phyloP scores from a whole-genome alignment of 306 rosid genomes.

The Astragalus membranaceus region DNA sequence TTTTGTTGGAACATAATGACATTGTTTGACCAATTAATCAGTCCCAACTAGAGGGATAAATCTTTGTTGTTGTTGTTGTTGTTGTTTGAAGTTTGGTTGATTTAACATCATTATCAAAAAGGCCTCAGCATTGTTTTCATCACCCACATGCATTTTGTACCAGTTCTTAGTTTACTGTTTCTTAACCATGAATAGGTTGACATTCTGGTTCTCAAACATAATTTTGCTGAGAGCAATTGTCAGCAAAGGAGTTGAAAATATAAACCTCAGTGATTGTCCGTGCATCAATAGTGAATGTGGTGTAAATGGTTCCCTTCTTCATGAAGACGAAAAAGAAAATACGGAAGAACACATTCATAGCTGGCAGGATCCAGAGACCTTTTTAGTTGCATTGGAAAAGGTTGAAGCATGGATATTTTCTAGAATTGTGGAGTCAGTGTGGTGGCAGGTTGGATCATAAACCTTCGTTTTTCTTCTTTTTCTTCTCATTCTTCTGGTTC shows the following conservation, averaged over 20 bases:
- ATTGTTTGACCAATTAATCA: neutral
- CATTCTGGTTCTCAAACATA: constrained; percentile 86
- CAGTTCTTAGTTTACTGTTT: neutral
- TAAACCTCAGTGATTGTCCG: constrained; percentile 19
- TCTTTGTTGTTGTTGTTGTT: neutral
- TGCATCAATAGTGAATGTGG: constrained; percentile 16
- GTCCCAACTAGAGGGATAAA: neutral
- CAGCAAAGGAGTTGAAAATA: constrained; percentile 36
- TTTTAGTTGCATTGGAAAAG: constrained; percentile 59
- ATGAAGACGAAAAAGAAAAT: constrained; percentile 27
- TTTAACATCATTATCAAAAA: neutral
- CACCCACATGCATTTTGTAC: neutral
- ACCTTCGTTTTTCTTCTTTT: constrained; percentile 1
- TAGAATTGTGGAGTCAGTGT: constrained; percentile 86
- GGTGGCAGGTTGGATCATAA: constrained; percentile 80
- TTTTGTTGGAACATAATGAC: neutral
- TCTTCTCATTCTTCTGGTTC: constrained; percentile 7
- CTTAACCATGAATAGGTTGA: constrained; percentile 57
- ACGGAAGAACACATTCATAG: constrained; percentile 16
- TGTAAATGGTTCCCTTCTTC: constrained; percentile 11
- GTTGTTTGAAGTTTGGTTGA: neutral
- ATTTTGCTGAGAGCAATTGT: constrained; percentile 63
- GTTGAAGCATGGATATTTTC: constrained; percentile 86
- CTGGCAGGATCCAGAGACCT: constrained; percentile 56
- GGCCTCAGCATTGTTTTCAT: neutral